phyloP scores from a whole-genome alignment of 2,329 filamentous ascomycete species.

The Colletotrichum zoysiae region DNA sequence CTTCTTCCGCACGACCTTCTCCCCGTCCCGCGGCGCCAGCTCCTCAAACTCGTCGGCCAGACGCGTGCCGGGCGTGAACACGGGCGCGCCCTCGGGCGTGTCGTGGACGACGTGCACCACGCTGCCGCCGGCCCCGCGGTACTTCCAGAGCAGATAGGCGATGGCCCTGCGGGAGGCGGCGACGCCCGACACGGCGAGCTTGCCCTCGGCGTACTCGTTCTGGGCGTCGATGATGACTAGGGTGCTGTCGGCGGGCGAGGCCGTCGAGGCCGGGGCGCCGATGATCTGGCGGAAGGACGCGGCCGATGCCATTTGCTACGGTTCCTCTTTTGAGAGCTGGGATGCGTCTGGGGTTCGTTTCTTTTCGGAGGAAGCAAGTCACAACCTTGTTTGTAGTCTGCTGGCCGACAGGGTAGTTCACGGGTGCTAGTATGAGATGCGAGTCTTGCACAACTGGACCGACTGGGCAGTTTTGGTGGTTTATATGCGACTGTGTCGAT shows the following conservation, averaged over 20 bases:
- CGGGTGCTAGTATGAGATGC: background rate
- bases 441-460: background rate
- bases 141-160: constrained; percentile 67
- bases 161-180: constrained; percentile 68
- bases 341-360: background rate
- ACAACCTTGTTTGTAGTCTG: background rate
- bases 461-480: background rate
- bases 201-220: constrained; percentile 74
- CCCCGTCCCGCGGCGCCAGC: constrained; percentile 64
- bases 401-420: background rate
- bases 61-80: constrained; percentile 73
- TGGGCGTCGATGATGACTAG: constrained; percentile 79
- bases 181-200: constrained; percentile 68
- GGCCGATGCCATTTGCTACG: constrained; percentile 41
- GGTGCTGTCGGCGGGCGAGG: constrained; percentile 68
- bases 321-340: constrained; percentile 19
- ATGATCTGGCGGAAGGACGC: constrained; percentile 61
- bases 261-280: constrained; percentile 67
- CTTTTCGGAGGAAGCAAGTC: background rate
- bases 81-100: constrained; percentile 69
- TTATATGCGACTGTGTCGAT: constrained; percentile 19
- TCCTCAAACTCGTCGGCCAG: constrained; percentile 73
- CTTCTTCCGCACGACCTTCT: constrained; percentile 70
- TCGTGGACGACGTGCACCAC: constrained; percentile 73
- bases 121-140: constrained; percentile 63